Evolutionary conservation across 2,329 filamentous ascomycete genomes (phyloP).

Genomic region (Nothopassalora personata): DNA sequence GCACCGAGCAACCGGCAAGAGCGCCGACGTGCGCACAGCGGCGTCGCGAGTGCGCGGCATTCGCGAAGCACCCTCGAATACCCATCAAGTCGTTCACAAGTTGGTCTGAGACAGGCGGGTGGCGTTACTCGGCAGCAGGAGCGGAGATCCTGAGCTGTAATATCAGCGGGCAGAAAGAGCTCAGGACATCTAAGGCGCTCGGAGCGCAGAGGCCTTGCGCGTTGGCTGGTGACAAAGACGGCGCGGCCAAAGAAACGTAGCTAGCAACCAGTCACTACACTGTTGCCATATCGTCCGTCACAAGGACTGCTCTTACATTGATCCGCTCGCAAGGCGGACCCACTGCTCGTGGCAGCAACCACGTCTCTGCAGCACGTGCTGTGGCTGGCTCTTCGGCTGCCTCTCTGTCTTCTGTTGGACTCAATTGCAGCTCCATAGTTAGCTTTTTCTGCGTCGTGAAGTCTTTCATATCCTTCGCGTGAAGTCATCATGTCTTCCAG

Average conservation of each 20-base stretch:
- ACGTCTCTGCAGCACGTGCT: conserved; percentile 4
- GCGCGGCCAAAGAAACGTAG: conserved; percentile 32
- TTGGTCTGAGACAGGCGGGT: neutral
- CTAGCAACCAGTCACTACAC: conserved; percentile 47
- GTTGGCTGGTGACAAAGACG: conserved; percentile 5
- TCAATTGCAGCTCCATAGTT: conserved; percentile 16
- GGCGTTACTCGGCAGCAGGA: neutral
- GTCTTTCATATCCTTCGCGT: conserved; percentile 16
- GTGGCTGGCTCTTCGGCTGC: neutral
- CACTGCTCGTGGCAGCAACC: conserved; percentile 1
- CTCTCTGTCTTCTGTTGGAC: neutral
- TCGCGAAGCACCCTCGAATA: neutral
- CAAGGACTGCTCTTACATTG: conserved; percentile 10
- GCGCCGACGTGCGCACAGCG: neutral
- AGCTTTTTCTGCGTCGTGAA: conserved; percentile 23
- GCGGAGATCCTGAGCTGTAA: neutral
- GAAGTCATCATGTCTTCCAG: conserved; percentile 53
- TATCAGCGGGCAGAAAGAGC: conserved; percentile 28
- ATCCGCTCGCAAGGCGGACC: conserved; percentile 3
- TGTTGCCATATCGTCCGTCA: conserved; percentile 22
- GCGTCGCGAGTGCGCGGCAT: neutral
- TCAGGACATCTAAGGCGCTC: conserved; percentile 11
- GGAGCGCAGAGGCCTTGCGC: neutral
- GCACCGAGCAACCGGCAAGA: neutral
- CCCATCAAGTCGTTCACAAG: neutral